Base-by-base conservation (phyloP, 345 rosid species). In the Melaleuca quinquenervia region DNA sequence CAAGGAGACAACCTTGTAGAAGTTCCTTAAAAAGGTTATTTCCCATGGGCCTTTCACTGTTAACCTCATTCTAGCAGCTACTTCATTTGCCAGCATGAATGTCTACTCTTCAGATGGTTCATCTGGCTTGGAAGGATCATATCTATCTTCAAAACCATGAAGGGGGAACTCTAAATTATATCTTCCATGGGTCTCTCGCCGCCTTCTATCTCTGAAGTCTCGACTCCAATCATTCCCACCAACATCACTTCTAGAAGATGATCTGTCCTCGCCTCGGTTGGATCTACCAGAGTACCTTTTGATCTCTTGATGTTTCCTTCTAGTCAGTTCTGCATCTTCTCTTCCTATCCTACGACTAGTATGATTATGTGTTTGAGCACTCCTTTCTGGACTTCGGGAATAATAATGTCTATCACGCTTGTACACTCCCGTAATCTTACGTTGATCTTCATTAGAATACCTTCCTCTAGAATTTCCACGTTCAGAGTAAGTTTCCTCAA, bases 101-200 rank as follows among this genome's bases (percentile, higher is more conserved):
- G 56, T 62, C 82, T 87, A 90, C 86, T 82, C 90, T 88, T 88
- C 91, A 48, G 88, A 83, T 45, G 53, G 14, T 80, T 92, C 90
- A 53, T 74, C 90, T 52, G 90, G 94, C 88, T 88, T 92, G 74
- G 76, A 89, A 83, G 98, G 99, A 90, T 93, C 89, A 88, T 97
- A 95, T 90, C 99, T 90, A 91, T 96, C 98, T 76, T 91, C 95
- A 91, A 95, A 95, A 84, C 87, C 87, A 88, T 90, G 88, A 27
- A 55, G 86, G 76, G 24, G 27, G 60, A 87, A 41, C 56, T 88
- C 87, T 70, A 90, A 86, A 84, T 78, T 84, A 82, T 54, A 87
- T 75, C 90, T 86, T 24, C 85, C 90, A 85, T 82, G 87, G 10
- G 54, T 74, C 76, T 32, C 85, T 85, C 86, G 89, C 83, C 16